These are phyloP conservation scores for Aegilops bicornis DNA, from an alignment of 176 grass and related monocot species.

Conservation along the genomic window DNA sequence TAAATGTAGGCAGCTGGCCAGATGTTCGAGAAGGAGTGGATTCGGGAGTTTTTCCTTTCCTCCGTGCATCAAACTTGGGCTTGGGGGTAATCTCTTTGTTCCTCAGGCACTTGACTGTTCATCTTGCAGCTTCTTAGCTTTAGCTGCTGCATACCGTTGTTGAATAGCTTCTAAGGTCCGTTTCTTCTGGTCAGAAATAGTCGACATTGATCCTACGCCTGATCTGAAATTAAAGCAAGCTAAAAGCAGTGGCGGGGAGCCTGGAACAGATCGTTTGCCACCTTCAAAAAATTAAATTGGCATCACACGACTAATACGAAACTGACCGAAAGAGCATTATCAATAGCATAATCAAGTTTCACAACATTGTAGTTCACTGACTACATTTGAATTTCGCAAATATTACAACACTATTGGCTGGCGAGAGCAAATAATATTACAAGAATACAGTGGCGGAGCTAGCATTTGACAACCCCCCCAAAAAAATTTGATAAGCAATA, in stretches of 20 bases:
- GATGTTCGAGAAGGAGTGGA: slow-evolving; percentile 3
- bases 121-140: slow-evolving; percentile 53
- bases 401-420: no score
- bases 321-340: no score
- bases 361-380: no score
- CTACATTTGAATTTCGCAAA: no score
- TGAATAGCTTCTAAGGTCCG: slow-evolving; percentile 51
- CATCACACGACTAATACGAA: no score
- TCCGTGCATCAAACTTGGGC: slow-evolving; percentile 17
- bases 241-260: not conserved
- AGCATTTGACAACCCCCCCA: no score
- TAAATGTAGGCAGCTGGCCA: not conserved
- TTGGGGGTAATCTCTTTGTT: slow-evolving; percentile 13
- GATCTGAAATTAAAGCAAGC: slow-evolving; percentile 10
- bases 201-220: slow-evolving; percentile 3
- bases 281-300: not conserved
- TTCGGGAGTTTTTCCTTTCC: slow-evolving; percentile 10
- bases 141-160: slow-evolving; percentile 42
- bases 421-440: no score
- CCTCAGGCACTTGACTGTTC: slow-evolving; percentile 25
- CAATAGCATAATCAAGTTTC: no score
- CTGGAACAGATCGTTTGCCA: no score
- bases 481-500: no score
- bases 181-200: slow-evolving; percentile 57
- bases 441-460: no score